Base-by-base conservation (phyloP, 805 yeast genomes). In the Cyberlindnera galapagoensis region DNA sequence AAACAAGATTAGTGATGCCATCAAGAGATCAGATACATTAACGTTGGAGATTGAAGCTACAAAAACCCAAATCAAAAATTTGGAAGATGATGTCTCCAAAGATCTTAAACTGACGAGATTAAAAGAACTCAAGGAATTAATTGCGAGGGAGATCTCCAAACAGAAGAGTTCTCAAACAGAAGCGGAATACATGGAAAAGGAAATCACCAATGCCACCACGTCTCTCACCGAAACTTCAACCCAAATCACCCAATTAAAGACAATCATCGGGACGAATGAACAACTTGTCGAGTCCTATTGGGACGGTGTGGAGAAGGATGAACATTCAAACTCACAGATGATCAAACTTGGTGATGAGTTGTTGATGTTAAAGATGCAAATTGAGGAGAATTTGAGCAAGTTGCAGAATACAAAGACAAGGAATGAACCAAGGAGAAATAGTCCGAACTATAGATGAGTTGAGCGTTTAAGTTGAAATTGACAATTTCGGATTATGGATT, bases 161-260 rank as follows among this genome's bases (percentile, higher is more conserved):
- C 46, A 69, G 2, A 67, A 65, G 17, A 63, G 76, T 6, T 64
- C 66, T 26, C 52, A 54, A 2, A 74, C 72, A 21, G 95, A 86
- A 46, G 69, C 65, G 28, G 71, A 62, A 30, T 87, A 82, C 54
- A 80, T 78, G 74, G 47, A 54, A 7, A 63, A 61, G 19, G 90
- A 83, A 50, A 67, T 74, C 19, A 56, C 55, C 13, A 69, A 75
- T 31, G 80, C 86, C 0, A 44, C 52, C 9, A 56, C 54, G 7
- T 68, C 86, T 0, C 63, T 69, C 0, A 41, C 42, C 9, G 80
- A 72, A 12, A 66, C 77, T 1, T 49, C 58, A 2, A 28, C 27
- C 2, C 61, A 55, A 23, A 58, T 65, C 6, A 24, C 38, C 17
- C 34, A 42, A 3, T 31, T 56, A 2, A 38, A 46, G 18, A 17